Base-by-base conservation (phyloP, 2,329 filamentous ascomycete genomes). In the Pseudocercospora macadamiae region DNA sequence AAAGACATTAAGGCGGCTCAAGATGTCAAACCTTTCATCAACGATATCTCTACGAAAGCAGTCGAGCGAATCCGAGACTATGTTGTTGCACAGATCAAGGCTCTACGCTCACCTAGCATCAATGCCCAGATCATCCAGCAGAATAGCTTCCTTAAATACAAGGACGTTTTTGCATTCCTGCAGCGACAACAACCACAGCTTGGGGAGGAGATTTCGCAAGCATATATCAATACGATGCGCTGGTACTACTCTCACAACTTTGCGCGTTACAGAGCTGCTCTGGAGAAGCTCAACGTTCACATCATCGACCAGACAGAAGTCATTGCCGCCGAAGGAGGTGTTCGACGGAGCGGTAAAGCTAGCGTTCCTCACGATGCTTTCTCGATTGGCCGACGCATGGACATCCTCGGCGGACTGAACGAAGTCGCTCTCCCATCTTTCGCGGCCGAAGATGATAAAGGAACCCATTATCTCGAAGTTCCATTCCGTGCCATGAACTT, bases 201-300 rank as follows among this genome's bases (percentile, higher is more conserved):
- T 4, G 91, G 91, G 7, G 88, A 93, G 54, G 91, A 99, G 74
- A 96, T 99, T 64, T 87, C 87, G 7, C 89, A 91, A 72, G 95
- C 96, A 3, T 99, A 99, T 70, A 88, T 96, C 78, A 96, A 97
- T 73, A 99, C 96, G 0, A 99, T 99, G 91, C 86, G 92, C 54
- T 99, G 95, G 95, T 99, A 99, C 71, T 97, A 97, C 72, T 78
- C 89, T 54, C 95, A 89, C 65, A 91, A 97, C 73, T 99, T 99
- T 71, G 87, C 85, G 3, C 87, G 93, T 30, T 99, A 99, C 74
- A 86, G 89, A 64, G 87, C 88, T 67, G 88, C 95, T 0, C 80
- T 99, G 4, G 88, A 89, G 55, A 96, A 91, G 73, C 82, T 99
- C 60, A 93, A 90, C 70, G 75, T 97, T 2, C 92, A 97, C 70